These are phyloP conservation scores for Chrysoporthe austroafricana DNA, from an alignment of 2,329 filamentous ascomycete genomes.

Conservation along the genomic window DNA sequence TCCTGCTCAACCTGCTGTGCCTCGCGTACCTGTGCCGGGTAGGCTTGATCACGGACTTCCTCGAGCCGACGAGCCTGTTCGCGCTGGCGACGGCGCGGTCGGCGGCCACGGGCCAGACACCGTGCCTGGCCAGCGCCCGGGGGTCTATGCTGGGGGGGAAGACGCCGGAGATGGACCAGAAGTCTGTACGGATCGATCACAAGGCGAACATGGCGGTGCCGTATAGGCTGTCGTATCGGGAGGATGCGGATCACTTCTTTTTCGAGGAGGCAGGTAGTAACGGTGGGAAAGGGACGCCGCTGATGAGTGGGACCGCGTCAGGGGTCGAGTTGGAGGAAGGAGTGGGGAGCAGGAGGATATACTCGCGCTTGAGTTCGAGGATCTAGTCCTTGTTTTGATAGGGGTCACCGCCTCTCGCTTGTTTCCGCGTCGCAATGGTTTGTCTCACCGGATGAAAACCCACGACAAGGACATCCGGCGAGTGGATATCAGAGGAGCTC, in stretches of 20 bases:
- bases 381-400: not conserved
- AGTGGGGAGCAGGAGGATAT: not conserved
- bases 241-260: conserved; percentile 47
- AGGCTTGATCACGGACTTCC: conserved; percentile 76
- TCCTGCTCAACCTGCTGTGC: conserved; percentile 68
- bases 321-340: conserved; percentile 7
- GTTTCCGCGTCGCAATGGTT: too few species aligned
- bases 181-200: not conserved
- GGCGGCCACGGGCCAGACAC: conserved; percentile 29
- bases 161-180: conserved; percentile 23
- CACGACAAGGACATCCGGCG: too few species aligned
- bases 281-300: not conserved
- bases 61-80: conserved; percentile 77
- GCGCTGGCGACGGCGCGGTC: conserved; percentile 68
- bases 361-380: not conserved
- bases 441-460: too few species aligned
- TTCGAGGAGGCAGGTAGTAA: conserved; percentile 43
- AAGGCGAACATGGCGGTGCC: conserved; percentile 44
- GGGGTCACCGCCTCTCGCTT: not conserved
- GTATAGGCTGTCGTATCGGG: conserved; percentile 46
- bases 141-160: conserved; percentile 45
- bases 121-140: conserved; percentile 41
- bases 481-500: too few species aligned
- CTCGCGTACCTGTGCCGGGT: conserved; percentile 60
- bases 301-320: not conserved